Evolutionary conservation across 495 filamentous ascomycete species (phyloP).

Genomic region (Staphylotrichum longicolle): DNA sequence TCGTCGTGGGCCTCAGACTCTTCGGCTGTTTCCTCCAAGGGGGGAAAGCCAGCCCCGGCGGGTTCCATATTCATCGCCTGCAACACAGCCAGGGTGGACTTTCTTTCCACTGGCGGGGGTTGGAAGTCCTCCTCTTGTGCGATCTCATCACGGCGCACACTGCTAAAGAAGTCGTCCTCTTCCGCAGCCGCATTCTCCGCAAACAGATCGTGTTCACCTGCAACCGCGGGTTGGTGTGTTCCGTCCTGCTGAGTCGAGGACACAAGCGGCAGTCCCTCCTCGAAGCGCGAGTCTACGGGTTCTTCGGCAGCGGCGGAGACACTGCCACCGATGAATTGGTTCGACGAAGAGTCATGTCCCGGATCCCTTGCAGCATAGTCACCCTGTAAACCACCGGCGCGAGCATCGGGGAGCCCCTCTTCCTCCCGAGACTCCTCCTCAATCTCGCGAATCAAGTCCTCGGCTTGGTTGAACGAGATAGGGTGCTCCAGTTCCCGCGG

Average conservation of each 20-base stretch:
- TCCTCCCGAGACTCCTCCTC: conserved; percentile 35
- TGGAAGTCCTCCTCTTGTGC: conserved; percentile 20
- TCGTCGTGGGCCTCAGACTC: conserved; percentile 25
- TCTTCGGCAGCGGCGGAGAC: conserved; percentile 38
- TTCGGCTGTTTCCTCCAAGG: conserved; percentile 39
- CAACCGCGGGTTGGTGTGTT: conserved; percentile 7
- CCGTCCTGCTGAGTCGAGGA: conserved; percentile 19
- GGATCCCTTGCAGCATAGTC: conserved; percentile 30
- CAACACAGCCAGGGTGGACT: conserved; percentile 59
- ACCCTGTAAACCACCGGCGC: conserved; percentile 25
- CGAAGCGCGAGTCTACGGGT: conserved; percentile 50
- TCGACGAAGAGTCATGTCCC: conserved; percentile 16
- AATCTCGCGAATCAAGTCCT: conserved; percentile 29
- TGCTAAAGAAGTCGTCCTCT: conserved; percentile 54
- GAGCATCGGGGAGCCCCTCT: conserved; percentile 19
- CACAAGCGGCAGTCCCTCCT: conserved; percentile 61
- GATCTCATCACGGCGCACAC: conserved; percentile 33
- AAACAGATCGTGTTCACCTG: conserved; percentile 34
- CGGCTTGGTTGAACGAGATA: conserved; percentile 21
- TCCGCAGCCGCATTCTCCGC: conserved; percentile 39
- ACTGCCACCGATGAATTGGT: conserved; percentile 40
- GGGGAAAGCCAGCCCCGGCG: conserved; percentile 30
- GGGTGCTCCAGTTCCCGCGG: conserved; percentile 29
- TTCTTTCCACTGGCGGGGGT: conserved; percentile 48
- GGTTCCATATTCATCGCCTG: conserved; percentile 30